Evolutionary conservation across 2,329 filamentous ascomycete species (phyloP), one percentile per base, ranked within the genome.

Genomic region (Fusarium sp.): DNA sequence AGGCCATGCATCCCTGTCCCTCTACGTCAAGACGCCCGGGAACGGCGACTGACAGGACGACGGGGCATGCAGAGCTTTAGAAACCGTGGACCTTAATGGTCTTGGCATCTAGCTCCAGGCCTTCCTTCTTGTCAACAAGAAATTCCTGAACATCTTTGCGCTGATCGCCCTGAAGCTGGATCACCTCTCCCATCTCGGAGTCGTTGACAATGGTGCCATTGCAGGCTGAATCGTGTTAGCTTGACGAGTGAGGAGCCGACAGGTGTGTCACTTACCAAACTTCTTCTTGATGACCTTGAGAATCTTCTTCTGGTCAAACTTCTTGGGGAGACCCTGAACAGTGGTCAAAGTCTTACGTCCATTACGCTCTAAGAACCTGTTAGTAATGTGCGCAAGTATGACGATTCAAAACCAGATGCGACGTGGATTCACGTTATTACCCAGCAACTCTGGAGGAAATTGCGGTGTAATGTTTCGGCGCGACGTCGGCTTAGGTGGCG

Each of bases 281-380:
- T 97, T 96, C 90, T 98, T 98, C 91, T 98, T 98, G 88, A 98
- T 97, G 84, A 97, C 94, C 88, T 98, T 98, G 79, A 99, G 91
- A 82, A 99, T 98, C 87, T 98, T 98, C 90, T 98, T 98, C 85
- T 96, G 94, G 86, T 98, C 95, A 81, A 98, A 98, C 82, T 98
- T 98, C 88, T 96, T 96, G 72, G 96, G 95, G 79, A 99, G 91
- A 85, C 96, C 96, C 89, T 98, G 95, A 80, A 99, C 94, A 78
- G 96, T 99, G 78, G 96, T 99, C 92, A 99, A 89, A 87, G 96
- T 98, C 90, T 99, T 99, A 85, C 96, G 96, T 90, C 96, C 96
- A 98, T 99, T 99, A 87, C 96, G 96, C 87, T 99, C 95, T 98
- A 82, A 49, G 23, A 8, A 14, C 12, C 27, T 45, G 43, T 71